Conservation (phyloP, 2,329 filamentous ascomycete genomes). For the Myrmaecium sp. region DNA sequence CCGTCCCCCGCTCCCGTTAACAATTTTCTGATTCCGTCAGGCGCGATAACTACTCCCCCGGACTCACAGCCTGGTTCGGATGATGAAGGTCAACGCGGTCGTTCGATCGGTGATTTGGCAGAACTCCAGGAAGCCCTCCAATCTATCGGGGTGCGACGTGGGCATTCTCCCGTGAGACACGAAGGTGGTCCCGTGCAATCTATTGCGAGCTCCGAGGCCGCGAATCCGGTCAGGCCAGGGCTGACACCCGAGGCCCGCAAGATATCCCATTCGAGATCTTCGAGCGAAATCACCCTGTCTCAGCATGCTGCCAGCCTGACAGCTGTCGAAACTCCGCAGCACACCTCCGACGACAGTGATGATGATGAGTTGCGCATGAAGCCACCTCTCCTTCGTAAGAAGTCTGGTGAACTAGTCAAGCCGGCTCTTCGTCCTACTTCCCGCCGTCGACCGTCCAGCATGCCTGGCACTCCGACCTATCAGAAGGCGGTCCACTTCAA, state of each 20-base stretch:
- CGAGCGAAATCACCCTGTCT: constrained; percentile 37
- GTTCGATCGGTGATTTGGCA: constrained; percentile 28
- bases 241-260: constrained; percentile 40
- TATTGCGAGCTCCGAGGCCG: constrained; percentile 5
- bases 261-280: constrained; percentile 43
- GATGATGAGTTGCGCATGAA: constrained; percentile 43
- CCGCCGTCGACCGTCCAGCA: constrained; percentile 75
- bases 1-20: constrained; percentile 73
- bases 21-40: constrained; percentile 60
- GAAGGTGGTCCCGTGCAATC: constrained; percentile 8
- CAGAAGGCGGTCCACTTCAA: constrained; percentile 98
- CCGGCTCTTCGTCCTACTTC: constrained; percentile 71
- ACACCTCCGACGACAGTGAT: constrained; percentile 33
- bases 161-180: constrained; percentile 35
- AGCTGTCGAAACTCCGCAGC: constrained; percentile 25
- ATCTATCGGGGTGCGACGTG: constrained; percentile 52
- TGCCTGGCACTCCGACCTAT: constrained; percentile 93
- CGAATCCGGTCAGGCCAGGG: constrained; percentile 15
- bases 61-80: constrained; percentile 69
- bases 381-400: constrained; percentile 92
- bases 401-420: constrained; percentile 90
- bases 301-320: constrained; percentile 19
- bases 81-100: constrained; percentile 62
- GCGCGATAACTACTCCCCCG: constrained; percentile 78
- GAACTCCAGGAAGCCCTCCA: constrained; percentile 73